Evolutionary conservation across 2,329 filamentous ascomycete species (phyloP).

Genomic region (Aureobasidium sp.): DNA sequence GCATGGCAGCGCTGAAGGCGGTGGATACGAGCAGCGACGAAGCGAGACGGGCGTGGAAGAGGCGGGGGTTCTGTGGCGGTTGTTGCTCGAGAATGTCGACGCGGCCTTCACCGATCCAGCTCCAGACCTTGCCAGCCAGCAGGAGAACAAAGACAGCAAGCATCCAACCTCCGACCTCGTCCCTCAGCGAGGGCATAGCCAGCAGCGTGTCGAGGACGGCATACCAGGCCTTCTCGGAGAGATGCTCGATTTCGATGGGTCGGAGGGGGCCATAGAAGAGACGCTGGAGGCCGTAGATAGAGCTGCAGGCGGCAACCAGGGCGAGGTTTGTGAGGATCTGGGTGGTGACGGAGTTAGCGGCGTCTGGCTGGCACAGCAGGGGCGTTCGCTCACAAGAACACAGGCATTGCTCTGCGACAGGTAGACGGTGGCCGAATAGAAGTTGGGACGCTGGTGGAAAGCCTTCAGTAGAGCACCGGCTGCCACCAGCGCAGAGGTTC

Average conservation of each 20-base stretch:
- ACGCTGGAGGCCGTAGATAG: constrained; percentile 82
- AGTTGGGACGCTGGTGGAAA: constrained; percentile 91
- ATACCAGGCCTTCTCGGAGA: constrained; percentile 97
- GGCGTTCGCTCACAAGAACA: constrained; percentile 58
- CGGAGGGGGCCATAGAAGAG: constrained; percentile 86
- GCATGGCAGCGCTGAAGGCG: constrained; percentile 70
- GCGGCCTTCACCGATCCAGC: constrained; percentile 93
- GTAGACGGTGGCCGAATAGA: constrained; percentile 97
- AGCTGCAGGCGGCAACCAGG: constrained; percentile 69
- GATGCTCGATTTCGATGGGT: constrained; percentile 89
- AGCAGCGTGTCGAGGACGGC: constrained; percentile 93
- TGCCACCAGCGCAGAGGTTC: constrained; percentile 70
- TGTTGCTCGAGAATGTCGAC: constrained; percentile 95
- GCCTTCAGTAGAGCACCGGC: constrained; percentile 79
- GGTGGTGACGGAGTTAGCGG: constrained; percentile 10
- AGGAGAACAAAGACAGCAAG: constrained; percentile 92
- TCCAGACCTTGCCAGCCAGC: constrained; percentile 93
- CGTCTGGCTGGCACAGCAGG: background rate
- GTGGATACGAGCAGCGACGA: constrained; percentile 73
- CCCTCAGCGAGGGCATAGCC: constrained; percentile 96
- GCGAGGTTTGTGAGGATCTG: constrained; percentile 88
- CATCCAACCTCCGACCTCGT: constrained; percentile 91
- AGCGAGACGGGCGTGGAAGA: constrained; percentile 80
- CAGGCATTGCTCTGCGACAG: constrained; percentile 94
- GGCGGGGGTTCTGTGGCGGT: constrained; percentile 75